Conservation (phyloP, 2,329 filamentous ascomycete genomes). For the Fusarium miscanthi region DNA sequence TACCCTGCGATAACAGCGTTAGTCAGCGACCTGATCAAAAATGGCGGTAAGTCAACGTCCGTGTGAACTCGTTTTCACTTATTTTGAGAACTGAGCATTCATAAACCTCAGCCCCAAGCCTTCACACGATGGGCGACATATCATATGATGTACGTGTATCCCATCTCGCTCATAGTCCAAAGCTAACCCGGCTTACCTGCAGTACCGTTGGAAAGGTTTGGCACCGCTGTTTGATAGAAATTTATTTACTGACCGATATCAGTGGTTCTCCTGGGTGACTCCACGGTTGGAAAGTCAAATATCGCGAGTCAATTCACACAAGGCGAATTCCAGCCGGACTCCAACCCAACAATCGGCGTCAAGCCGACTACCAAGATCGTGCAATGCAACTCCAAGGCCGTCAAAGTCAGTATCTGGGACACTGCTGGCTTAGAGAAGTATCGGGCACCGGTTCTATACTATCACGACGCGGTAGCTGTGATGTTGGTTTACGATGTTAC, state of each 20-base stretch:
- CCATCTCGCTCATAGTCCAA: fast-evolving
- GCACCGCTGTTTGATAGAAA: fast-evolving
- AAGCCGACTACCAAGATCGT: constrained; percentile 6
- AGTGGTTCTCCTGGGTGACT: constrained; percentile 9
- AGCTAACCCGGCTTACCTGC: fast-evolving
- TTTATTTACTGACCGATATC: not conserved
- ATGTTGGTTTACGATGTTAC: constrained; percentile 5
- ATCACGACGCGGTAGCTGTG: not conserved
- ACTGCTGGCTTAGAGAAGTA: not conserved
- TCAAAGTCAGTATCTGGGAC: constrained; percentile 12
- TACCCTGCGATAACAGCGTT: not conserved
- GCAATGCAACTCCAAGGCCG: not conserved
- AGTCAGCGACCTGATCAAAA: not conserved
- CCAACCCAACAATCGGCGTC: not conserved
- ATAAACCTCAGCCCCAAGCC: fast-evolving
- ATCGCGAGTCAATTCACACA: constrained; percentile 5
- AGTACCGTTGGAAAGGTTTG: constrained; percentile 3
- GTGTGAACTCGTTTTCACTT: not conserved
- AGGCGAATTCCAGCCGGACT: not conserved
- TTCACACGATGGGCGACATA: not conserved
- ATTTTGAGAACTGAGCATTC: fast-evolving
- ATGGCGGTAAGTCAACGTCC: not conserved
- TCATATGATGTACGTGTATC: not conserved
- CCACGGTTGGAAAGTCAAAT: constrained; percentile 6
- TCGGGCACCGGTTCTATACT: not conserved